These are phyloP conservation scores for Pseudogymnoascus sp. DNA, from an alignment of 2,329 filamentous ascomycete genomes.

Conservation along the genomic window DNA sequence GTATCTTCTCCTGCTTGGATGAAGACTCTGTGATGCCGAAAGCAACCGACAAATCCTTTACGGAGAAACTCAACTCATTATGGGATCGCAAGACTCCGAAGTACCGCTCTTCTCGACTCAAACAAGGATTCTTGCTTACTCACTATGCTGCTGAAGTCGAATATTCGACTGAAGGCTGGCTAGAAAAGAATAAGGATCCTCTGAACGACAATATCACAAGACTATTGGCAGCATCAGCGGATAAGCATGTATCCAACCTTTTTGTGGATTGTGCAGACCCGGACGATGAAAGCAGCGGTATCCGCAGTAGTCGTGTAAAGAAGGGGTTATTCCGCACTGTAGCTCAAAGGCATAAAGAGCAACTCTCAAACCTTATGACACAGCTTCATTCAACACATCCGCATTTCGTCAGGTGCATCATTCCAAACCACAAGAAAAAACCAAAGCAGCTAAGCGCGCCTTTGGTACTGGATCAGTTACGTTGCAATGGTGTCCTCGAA, in stretches of 20 bases:
- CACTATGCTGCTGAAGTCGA: constrained; percentile 98
- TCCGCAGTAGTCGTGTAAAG: constrained; percentile 74
- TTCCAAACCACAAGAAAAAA: constrained; percentile 96
- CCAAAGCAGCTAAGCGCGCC: constrained; percentile 88
- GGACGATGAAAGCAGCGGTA: constrained; percentile 64
- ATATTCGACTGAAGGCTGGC: constrained; percentile 89
- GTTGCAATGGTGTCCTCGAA: constrained; percentile 98
- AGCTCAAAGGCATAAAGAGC: constrained; percentile 94
- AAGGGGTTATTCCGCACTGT: constrained; percentile 96
- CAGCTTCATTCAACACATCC: constrained; percentile 94
- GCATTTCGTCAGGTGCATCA: constrained; percentile 94
- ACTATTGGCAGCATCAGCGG: constrained; percentile 71
- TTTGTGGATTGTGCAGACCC: constrained; percentile 82
- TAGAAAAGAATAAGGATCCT: constrained; percentile 99
- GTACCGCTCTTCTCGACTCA: constrained; percentile 80
- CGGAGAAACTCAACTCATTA: constrained; percentile 90
- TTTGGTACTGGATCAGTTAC: constrained; percentile 92
- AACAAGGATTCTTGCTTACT: constrained; percentile 89
- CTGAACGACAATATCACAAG: constrained; percentile 94
- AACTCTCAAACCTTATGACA: constrained; percentile 90
- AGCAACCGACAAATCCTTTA: constrained; percentile 93
- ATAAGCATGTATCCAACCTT: constrained; percentile 74
- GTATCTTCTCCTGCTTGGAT: constrained; percentile 96
- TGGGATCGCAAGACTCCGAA: constrained; percentile 97
- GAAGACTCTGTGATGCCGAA: constrained; percentile 99